Evolutionary conservation across 129 eudicot species (phyloP), one percentile per base, ranked within the genome.

Genomic region (Deinandra increscens): DNA sequence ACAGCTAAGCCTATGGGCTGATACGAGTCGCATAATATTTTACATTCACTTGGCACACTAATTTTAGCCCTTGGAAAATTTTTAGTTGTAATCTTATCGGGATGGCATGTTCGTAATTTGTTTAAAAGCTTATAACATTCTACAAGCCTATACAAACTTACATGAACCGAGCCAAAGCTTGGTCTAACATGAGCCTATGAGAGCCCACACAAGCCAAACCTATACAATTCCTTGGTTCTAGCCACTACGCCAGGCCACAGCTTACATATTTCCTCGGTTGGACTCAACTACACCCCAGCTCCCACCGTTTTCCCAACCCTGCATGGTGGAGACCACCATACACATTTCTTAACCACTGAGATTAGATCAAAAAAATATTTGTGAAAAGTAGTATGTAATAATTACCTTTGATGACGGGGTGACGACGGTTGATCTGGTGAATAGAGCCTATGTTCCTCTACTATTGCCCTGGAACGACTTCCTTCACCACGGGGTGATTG

Each of bases 361-460:
- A 63, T 63, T 11, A 4, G 18, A 20, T 64, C 1, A 20, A 54
- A 38, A 54, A 38, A 38, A 54, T 2, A 34, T 20, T 36, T 38
- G 41, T 49, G n/a, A 45, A 43, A 50, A 12, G 8, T 69, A 26
- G 53, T 4, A 68, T 10, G n/a, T 11, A 46, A 42, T 5, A 33
- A 44, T 68, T 80, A 93, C 96, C 96, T 84, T 66, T 75, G 91
- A 73, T 83, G 87, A 69, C 68, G 90, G 13, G 98, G 95, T 7
- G 96, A 85, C 54, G 87, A 81, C 60, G 76, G 80, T 45, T 68
- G 91, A 13, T 26, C 74, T 64, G 66, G 65, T 50, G 87, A 80
- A 59, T 78, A 81, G 29, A 75, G 53, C 76, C 87, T 82, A 69
- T 80, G 90, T 31, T 88, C 98, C 76, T 85, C 88, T 44, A 68